These are phyloP conservation scores for Malus fusca DNA, from an alignment of 306 rosid genomes.

Conservation along the genomic window DNA sequence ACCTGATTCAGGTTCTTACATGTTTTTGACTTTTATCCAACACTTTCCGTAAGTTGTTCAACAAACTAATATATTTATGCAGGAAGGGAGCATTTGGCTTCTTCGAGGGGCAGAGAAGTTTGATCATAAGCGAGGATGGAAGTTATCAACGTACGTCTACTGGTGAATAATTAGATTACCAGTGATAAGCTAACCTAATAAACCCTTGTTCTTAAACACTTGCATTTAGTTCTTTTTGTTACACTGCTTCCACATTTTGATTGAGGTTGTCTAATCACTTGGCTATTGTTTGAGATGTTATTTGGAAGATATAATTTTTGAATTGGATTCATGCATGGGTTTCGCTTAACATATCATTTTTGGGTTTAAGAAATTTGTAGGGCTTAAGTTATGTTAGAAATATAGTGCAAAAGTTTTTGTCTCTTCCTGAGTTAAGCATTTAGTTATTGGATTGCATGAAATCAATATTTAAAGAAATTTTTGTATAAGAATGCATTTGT, in stretches of 20 bases:
- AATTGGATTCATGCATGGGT: too few relatives aligned
- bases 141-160: slow-evolving; percentile 71
- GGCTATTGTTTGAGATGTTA: neutral
- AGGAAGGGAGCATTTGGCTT: slow-evolving; percentile 92
- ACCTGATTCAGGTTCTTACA: slow-evolving; percentile 70
- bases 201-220: neutral
- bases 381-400: too few relatives aligned
- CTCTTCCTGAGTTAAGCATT: too few relatives aligned
- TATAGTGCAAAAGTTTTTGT: too few relatives aligned
- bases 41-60: neutral
- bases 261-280: neutral
- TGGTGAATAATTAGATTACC: slow-evolving; percentile 83
- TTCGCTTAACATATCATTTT: too few relatives aligned
- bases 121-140: slow-evolving; percentile 62
- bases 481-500: neutral
- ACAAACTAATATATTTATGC: slow-evolving; percentile 11
- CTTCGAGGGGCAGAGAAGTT: slow-evolving; percentile 69
- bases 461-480: too few relatives aligned
- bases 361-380: too few relatives aligned
- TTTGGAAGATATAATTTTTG: too few relatives aligned
- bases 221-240: too few relatives aligned
- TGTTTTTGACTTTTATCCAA: slow-evolving; percentile 5
- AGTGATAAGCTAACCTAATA: slow-evolving; percentile 39
- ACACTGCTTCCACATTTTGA: neutral
- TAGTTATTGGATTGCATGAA: too few relatives aligned